Evolutionary conservation across 2,329 filamentous ascomycete species (phyloP), one percentile per base, ranked within the genome.

Genomic region (Chlorencoelia australis): DNA sequence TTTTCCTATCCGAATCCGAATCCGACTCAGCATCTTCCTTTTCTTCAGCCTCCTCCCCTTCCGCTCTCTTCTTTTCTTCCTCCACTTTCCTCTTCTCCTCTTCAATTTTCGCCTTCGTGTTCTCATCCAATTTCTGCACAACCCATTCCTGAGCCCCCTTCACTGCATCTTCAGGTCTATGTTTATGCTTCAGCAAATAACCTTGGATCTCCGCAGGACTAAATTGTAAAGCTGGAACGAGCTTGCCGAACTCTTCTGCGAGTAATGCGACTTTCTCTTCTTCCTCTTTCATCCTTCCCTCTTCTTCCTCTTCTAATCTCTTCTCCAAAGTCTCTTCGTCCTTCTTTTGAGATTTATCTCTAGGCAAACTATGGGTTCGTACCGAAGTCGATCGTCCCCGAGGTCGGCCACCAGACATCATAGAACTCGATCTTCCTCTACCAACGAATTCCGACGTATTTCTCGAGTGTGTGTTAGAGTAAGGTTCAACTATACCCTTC

Each of bases 121-220:
- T 75, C 55, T 72, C 69, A 51, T 58, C 59, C 18, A 66, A 35
- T 39, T 66, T 59, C 8, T 63, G 67, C 39, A 65, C 61, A 0
- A 74, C 69, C 75, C 75, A 79, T 4, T 50, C 59, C 2, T 60
- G 59, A 1, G 66, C 68, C 45, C 75, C 69, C 14, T 61, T 59
- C 15, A 79, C 54, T 1, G 77, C 75, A 43, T 60, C 61, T 5
- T 63, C 60, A 2, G 75, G 74, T 22, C 64, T 62, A 55, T 69
- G 69, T 58, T 79, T 80, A 26, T 74, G 61, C 58, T 75, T 77
- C 26, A 81, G 59, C 37, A 81, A 52, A 53, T 76, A 81, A 0
- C 75, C 75, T 51, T 80, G 76, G 28, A 81, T 70, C 55, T 79
- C 71, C 0, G 77, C 77, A 0, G 77, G 75, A 22, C 66, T 70